Conservation (phyloP, 2,329 filamentous ascomycete genomes). For the Dothistroma septosporum region DNA sequence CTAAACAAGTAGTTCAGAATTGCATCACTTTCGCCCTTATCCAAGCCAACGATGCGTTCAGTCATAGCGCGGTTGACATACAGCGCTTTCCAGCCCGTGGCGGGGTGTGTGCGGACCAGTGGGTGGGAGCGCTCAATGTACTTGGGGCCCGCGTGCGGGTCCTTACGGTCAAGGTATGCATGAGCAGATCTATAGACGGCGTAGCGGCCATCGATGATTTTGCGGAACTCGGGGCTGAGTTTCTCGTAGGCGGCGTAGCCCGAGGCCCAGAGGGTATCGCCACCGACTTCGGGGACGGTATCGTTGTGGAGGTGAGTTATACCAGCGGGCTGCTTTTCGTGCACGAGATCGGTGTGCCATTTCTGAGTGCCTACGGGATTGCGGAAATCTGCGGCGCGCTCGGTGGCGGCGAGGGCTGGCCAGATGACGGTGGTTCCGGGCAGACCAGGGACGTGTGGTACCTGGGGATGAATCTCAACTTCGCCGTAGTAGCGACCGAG, state of each 20-base stretch:
- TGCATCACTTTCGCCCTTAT: conserved; percentile 64
- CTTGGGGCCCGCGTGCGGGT: conserved; percentile 59
- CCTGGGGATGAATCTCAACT: conserved; percentile 68
- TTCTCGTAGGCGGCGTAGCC: conserved; percentile 71
- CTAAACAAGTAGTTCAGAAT: conserved; percentile 64
- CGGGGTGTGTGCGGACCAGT: conserved; percentile 66
- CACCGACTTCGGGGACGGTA: conserved; percentile 60
- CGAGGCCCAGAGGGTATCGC: conserved; percentile 69
- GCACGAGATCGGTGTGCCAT: conserved; percentile 68
- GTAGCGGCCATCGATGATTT: conserved; percentile 62
- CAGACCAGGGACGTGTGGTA: conserved; percentile 64
- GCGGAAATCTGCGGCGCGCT: conserved; percentile 59
- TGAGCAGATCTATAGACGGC: conserved; percentile 66
- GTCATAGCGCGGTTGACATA: conserved; percentile 71
- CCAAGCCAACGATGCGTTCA: conserved; percentile 62
- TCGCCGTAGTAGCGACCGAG: conserved; percentile 62
- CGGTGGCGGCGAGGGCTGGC: conserved; percentile 63
- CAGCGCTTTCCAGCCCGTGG: conserved; percentile 69
- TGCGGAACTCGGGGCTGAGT: conserved; percentile 64
- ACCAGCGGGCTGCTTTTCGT: conserved; percentile 66
- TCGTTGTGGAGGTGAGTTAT: conserved; percentile 34
- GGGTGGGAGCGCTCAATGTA: conserved; percentile 65
- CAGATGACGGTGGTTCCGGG: conserved; percentile 61
- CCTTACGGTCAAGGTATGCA: conserved; percentile 60
- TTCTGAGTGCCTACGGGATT: conserved; percentile 62